Conservation (phyloP, 1,284 basidiomycete species). For the Chalciporus sp. region DNA sequence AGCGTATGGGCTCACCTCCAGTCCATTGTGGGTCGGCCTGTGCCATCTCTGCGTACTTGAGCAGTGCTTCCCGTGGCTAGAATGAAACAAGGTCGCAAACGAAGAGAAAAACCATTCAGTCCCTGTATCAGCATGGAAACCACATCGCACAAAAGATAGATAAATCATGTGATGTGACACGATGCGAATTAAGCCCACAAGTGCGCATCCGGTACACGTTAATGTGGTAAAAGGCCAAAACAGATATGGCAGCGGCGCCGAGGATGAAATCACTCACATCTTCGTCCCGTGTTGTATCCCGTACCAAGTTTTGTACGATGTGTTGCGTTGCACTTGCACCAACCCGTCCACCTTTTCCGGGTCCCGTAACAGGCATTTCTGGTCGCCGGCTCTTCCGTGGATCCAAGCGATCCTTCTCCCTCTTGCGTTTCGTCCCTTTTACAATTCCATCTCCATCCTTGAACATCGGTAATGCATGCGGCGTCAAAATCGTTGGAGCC, state of each 20-base stretch:
- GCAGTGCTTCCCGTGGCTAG: constrained; percentile 93
- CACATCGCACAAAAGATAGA: constrained; percentile 18
- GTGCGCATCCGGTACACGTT: constrained; percentile 3
- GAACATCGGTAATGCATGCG: constrained; percentile 89
- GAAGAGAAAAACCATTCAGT: constrained; percentile 26
- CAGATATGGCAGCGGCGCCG: not conserved
- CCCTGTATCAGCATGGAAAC: constrained; percentile 23
- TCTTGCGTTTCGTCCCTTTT: constrained; percentile 77
- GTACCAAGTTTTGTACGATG: constrained; percentile 90
- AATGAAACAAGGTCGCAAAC: constrained; percentile 21
- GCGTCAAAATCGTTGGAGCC: constrained; percentile 85
- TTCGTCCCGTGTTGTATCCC: constrained; percentile 86
- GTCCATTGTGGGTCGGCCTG: constrained; percentile 84
- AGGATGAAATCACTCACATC: constrained; percentile 71
- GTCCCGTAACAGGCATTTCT: constrained; percentile 88
- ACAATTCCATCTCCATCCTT: constrained; percentile 74
- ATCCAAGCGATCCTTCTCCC: constrained; percentile 87
- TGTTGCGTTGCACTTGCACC: constrained; percentile 95
- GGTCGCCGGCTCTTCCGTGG: constrained; percentile 89
- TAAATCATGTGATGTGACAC: constrained; percentile 16
- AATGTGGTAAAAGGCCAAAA: not conserved
- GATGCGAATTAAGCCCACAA: constrained; percentile 10
- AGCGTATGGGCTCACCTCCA: constrained; percentile 55
- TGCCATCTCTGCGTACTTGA: constrained; percentile 85
- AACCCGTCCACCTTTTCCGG: constrained; percentile 90